Conservation (phyloP, 2,329 filamentous ascomycete genomes). For the Apiospora arundinis region DNA sequence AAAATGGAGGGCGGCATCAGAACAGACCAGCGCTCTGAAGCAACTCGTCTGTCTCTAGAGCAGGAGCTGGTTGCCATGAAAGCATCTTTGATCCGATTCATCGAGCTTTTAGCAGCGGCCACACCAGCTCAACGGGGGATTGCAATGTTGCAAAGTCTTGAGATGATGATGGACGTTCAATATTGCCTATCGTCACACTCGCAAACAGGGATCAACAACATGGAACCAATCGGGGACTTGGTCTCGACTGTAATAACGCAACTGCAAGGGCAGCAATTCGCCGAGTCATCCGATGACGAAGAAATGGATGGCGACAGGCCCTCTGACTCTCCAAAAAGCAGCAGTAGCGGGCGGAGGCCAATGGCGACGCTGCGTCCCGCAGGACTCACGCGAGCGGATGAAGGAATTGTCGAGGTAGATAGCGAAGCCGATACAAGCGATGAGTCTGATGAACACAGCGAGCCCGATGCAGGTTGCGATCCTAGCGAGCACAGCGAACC, state of each 20-base stretch:
- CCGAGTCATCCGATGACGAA: not conserved
- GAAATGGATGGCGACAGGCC: not conserved
- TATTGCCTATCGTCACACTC: not conserved
- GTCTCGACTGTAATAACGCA: not conserved
- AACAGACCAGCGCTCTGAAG: not conserved
- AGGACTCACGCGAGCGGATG: not conserved
- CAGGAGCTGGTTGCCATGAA: constrained; percentile 4
- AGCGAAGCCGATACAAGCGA: not conserved
- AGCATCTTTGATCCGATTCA: not conserved
- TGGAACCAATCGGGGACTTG: not conserved
- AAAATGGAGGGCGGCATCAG: not conserved
- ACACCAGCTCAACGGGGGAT: not conserved
- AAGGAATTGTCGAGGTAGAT: not conserved
- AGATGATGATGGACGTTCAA: not conserved
- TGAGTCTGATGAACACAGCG: not conserved
- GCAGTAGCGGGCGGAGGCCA: not conserved
- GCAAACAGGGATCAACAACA: not conserved
- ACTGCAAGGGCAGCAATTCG: not conserved
- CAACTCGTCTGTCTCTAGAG: not conserved
- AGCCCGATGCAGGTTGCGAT: not conserved
- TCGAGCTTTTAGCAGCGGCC: not conserved
- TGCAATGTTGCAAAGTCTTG: not conserved
- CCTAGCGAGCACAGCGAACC: not conserved
- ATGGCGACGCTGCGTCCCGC: not conserved
- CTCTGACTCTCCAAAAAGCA: not conserved